phyloP scores from a whole-genome alignment of 345 rosid species.

The Gossypioides kirkii region DNA sequence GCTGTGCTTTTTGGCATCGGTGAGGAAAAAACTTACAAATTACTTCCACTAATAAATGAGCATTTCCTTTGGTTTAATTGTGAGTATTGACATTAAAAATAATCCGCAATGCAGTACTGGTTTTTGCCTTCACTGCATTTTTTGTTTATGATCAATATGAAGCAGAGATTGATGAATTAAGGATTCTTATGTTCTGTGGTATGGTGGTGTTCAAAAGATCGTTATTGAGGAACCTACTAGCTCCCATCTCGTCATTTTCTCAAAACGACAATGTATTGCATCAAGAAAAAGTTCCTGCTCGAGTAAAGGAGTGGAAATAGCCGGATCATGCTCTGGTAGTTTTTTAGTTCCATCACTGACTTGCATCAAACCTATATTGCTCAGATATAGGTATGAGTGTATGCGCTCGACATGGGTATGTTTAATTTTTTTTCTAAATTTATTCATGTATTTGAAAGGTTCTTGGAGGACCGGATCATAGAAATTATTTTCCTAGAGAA shows the following conservation, averaged over 20 bases:
- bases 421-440: background rate
- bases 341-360: background rate
- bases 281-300: background rate
- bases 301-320: conserved; percentile 5
- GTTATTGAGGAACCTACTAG: conserved; percentile 32
- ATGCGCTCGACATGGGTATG: background rate
- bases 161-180: conserved; percentile 48
- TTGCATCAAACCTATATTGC: background rate
- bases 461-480: background rate
- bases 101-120: conserved; percentile 48
- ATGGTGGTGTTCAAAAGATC: conserved; percentile 22
- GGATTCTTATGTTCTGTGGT: conserved; percentile 23
- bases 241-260: conserved; percentile 20
- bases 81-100: conserved; percentile 16
- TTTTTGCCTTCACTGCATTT: conserved; percentile 66
- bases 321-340: background rate
- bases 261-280: conserved; percentile 12
- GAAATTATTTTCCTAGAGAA: background rate
- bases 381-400: background rate
- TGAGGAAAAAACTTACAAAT: conserved; percentile 25
- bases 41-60: background rate
- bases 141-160: conserved; percentile 82
- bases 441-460: background rate
- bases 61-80: background rate
- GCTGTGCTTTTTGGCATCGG: conserved; percentile 44